phyloP scores from a whole-genome alignment of 352 stramenopile species.

The Globisporangium barbulae region DNA sequence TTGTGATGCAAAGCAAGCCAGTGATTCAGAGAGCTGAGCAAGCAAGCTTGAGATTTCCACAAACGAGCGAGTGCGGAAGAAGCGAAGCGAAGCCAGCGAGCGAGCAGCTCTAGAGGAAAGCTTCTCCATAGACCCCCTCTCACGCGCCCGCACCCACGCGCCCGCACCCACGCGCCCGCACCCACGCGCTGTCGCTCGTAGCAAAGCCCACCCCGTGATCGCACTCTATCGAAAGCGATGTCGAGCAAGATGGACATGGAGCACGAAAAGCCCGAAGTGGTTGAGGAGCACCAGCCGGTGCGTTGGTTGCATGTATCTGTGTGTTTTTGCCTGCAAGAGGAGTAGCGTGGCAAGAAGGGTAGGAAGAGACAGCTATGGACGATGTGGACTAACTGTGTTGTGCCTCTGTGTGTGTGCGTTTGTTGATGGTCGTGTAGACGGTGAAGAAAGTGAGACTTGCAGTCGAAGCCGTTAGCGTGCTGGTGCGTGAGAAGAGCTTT shows the following conservation, averaged over 20 bases:
- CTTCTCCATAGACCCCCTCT: not conserved
- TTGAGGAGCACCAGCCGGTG: constrained; percentile 60
- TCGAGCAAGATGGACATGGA: constrained; percentile 63
- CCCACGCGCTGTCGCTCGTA: not conserved
- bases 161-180: too few species aligned
- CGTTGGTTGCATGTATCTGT: not conserved
- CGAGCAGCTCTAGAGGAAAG: not conserved
- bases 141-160: not conserved
- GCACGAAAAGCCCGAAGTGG: constrained; percentile 70
- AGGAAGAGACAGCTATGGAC: not conserved
- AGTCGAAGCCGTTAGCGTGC: constrained; percentile 41
- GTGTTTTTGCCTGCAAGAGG: not conserved
- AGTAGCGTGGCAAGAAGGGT: not conserved
- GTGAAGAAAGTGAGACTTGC: constrained; percentile 60
- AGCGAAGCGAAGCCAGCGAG: not conserved
- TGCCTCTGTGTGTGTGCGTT: not conserved
- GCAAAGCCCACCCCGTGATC: not conserved
- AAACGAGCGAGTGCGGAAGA: constrained; percentile 12
- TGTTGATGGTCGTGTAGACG: constrained; percentile 26
- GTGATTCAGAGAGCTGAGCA: not conserved
- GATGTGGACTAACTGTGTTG: not conserved
- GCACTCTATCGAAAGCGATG: constrained; percentile 25
- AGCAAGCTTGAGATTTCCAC: constrained; percentile 1
- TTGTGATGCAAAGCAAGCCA: constrained; percentile 1
- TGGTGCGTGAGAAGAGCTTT: constrained; percentile 20